phyloP scores from a whole-genome alignment of 1,284 basidiomycete genomes.

The Sporisorium reilianum region DNA sequence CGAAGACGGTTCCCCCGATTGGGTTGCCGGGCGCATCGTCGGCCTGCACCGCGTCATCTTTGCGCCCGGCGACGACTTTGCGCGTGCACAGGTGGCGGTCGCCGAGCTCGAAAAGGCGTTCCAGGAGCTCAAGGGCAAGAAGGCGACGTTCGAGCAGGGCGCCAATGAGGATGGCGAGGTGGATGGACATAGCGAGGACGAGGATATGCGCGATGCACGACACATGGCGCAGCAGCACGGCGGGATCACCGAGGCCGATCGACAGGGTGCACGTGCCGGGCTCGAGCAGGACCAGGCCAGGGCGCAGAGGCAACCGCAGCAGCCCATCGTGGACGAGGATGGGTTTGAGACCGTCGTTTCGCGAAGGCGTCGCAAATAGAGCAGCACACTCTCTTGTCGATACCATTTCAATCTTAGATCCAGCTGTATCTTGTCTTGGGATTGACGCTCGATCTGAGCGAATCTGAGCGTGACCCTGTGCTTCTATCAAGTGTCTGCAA shows the following conservation, averaged over 20 bases:
- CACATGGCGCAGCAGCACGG: constrained; percentile 39
- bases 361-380: constrained; percentile 49
- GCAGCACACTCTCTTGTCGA: not conserved
- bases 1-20: constrained; percentile 61
- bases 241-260: constrained; percentile 42
- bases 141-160: constrained; percentile 30
- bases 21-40: constrained; percentile 58
- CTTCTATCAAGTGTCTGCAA: not conserved
- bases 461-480: no score
- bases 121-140: constrained; percentile 47
- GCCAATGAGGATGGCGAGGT: constrained; percentile 38
- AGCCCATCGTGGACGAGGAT: constrained; percentile 60
- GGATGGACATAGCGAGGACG: constrained; percentile 38
- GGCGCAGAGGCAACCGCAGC: constrained; percentile 21
- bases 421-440: no score
- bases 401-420: no score
- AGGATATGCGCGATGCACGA: constrained; percentile 40
- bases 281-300: constrained; percentile 33
- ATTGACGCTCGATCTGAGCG: not conserved
- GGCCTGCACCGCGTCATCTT: constrained; percentile 57
- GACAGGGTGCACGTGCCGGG: constrained; percentile 27
- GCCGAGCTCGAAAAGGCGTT: constrained; percentile 54
- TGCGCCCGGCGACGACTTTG: constrained; percentile 31
- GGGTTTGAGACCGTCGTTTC: constrained; percentile 64
- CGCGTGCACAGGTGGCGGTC: constrained; percentile 43